Evolutionary conservation across 441 rosid genomes (phyloP), one percentile per base, ranked within the genome.

Genomic region (Hypseocharis bilobata): DNA sequence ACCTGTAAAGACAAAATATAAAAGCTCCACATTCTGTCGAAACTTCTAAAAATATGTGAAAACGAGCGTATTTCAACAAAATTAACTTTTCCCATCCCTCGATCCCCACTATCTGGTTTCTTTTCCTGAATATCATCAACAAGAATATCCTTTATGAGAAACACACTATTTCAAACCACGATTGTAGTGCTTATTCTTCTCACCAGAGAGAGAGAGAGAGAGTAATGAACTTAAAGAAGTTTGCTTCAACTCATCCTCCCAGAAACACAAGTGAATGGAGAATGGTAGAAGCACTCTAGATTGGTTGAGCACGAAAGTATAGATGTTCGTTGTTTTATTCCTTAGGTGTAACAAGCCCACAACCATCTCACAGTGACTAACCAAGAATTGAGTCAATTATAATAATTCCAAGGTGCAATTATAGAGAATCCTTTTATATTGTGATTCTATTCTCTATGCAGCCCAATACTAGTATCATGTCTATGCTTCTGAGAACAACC

Each of bases 21-120:
- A 77, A 94, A 94, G 73, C 92, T 85, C 99, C 99, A 94, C 99
- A 94, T 89, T 58, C 97, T 91, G 83, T 94, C 97, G 57, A 89
- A 94, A 82, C 97, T 94, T 79, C 99, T 87, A 74, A 94, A 94
- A 66, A 94, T 71, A 83, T 94, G 99, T 89, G 88, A 89, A 81
- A 91, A 94, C 22, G 97, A 79, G 61, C 99, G 94, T 70, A 94
- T 91, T 79, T 94, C 99, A 70, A 94, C 99, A 77, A 94, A 94
- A 77, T 94, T 91, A 70, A 85, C 92, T 77, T 94, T 94, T 59
- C 97, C 99, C 73, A 84, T 81, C 99, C 99, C 91, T 68, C 81
- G 78, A 79, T 87, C 87, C 70, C 66, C 74, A 49, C 44, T 72
- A 59, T 77, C 61, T 64, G 92, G 86, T 76, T 85, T 94, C 62